phyloP scores from a whole-genome alignment of 768 basidiomycete genomes.

The Saitozyma sp. region DNA sequence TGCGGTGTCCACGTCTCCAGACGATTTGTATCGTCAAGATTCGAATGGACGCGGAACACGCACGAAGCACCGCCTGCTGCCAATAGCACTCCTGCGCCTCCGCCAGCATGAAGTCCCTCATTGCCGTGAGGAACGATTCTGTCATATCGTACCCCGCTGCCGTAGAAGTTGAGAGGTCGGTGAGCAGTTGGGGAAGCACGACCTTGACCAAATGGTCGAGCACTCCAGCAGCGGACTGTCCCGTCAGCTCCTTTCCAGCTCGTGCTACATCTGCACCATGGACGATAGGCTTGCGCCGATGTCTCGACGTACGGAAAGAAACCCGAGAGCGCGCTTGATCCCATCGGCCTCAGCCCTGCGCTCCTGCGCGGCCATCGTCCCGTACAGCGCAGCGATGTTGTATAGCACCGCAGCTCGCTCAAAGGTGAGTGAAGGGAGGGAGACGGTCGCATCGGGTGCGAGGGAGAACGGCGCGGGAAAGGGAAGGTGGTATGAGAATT shows the following conservation, averaged over 20 bases:
- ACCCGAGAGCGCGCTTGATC: constrained; percentile 71
- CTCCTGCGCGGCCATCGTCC: constrained; percentile 66
- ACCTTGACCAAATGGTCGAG: constrained; percentile 42
- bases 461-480: constrained; percentile 60
- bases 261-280: neutral
- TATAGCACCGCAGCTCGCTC: constrained; percentile 77
- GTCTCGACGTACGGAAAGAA: constrained; percentile 30
- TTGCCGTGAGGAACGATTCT: constrained; percentile 60
- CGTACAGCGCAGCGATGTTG: constrained; percentile 84
- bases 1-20: no score
- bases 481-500: constrained; percentile 66
- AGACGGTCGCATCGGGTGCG: constrained; percentile 59
- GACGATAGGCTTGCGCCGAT: neutral
- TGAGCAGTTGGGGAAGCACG: constrained; percentile 36
- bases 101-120: constrained; percentile 79
- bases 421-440: constrained; percentile 72
- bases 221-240: constrained; percentile 45
- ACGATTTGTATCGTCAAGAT: neutral
- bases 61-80: constrained; percentile 86
- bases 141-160: constrained; percentile 63
- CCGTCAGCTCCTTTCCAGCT: constrained; percentile 3
- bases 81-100: constrained; percentile 97
- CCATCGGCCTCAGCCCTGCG: constrained; percentile 61
- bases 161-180: constrained; percentile 36
- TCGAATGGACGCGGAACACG: constrained; percentile 13